These are phyloP conservation scores for Pseudogymnoascus sp. DNA, from an alignment of 2,329 filamentous ascomycete species.

Conservation along the genomic window DNA sequence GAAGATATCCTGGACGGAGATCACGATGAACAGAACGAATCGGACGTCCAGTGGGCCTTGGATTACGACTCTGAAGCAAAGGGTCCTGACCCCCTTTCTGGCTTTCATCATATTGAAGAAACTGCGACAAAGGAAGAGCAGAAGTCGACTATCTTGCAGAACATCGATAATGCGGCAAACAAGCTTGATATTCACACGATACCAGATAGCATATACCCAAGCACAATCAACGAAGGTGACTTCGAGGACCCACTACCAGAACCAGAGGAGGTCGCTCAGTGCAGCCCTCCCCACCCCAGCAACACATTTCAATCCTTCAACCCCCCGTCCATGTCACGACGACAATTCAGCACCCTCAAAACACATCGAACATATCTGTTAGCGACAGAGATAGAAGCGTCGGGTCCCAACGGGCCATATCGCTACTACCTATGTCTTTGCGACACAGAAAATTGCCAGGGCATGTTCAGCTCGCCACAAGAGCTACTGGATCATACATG, in stretches of 20 bases:
- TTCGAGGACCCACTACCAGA: background rate
- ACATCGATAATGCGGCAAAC: conserved; percentile 2
- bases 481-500: background rate
- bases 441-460: background rate
- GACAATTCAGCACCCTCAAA: background rate
- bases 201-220: background rate
- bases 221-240: background rate
- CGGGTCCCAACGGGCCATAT: background rate
- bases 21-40: background rate
- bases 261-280: background rate
- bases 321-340: background rate
- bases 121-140: background rate
- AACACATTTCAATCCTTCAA: background rate
- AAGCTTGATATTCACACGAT: background rate
- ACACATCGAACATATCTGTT: background rate
- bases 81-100: background rate
- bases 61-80: background rate
- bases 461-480: background rate
- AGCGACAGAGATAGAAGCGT: background rate
- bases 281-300: background rate
- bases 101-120: background rate
- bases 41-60: conserved; percentile 9
- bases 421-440: background rate
- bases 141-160: background rate
- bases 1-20: conserved; percentile 5